Conservation (phyloP, 306 rosid species). For the Trifolium fragiferum region DNA sequence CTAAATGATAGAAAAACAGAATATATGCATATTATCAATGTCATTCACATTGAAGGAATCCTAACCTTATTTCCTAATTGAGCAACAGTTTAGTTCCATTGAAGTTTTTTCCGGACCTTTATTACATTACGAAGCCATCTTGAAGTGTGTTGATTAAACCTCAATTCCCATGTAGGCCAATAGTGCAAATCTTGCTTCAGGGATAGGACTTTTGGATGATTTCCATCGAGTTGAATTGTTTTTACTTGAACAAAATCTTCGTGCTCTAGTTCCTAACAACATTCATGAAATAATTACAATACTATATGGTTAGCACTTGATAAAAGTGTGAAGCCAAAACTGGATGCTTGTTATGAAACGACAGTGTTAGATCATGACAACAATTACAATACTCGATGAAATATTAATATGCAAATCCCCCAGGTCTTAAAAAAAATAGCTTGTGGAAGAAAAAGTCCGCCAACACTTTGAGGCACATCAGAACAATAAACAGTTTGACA, state of each 20-base stretch:
- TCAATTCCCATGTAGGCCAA: no score
- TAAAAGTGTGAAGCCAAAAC: no score
- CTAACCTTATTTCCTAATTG: no score
- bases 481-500: not conserved
- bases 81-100: no score
- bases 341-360: not conserved
- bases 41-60: no score
- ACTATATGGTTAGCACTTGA: not conserved
- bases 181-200: no score
- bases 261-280: slow-evolving; percentile 74
- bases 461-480: not conserved
- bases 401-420: not conserved
- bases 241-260: slow-evolving; percentile 79
- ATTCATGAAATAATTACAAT: slow-evolving; percentile 30
- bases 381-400: not conserved
- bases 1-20: no score
- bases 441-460: not conserved
- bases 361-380: slow-evolving; percentile 7
- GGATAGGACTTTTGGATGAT: slow-evolving; percentile 84
- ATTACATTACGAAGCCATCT: no score
- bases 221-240: slow-evolving; percentile 83
- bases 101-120: no score
- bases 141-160: no score
- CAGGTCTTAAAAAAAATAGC: not conserved
- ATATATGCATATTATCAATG: no score